Conservation (phyloP, 768 basidiomycete species). For the Sarcodon aspratus region DNA sequence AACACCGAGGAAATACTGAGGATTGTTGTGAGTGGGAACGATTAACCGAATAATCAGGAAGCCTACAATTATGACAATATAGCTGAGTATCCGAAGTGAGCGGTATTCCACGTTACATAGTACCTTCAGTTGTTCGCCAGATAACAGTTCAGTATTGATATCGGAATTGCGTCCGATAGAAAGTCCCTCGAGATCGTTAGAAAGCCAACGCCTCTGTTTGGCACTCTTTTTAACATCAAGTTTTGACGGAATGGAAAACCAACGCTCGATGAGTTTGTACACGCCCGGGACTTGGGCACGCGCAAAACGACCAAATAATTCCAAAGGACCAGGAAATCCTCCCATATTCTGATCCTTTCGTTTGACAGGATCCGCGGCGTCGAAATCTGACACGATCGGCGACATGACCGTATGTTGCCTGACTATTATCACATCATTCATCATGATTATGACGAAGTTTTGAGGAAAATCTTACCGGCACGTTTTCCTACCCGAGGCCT, state of each 20-base stretch:
- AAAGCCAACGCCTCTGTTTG: constrained; percentile 23
- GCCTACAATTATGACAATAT: constrained; percentile 34
- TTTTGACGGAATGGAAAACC: neutral
- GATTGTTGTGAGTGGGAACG: constrained; percentile 17
- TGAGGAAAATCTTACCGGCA: constrained; percentile 2
- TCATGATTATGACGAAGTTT: too few species aligned
- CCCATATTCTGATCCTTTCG: constrained; percentile 28
- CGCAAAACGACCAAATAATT: constrained; percentile 26
- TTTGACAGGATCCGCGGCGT: neutral
- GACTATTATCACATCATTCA: neutral
- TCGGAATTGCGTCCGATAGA: constrained; percentile 50
- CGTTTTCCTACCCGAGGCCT: constrained; percentile 1
- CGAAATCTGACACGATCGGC: neutral
- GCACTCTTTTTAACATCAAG: neutral
- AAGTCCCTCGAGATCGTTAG: constrained; percentile 22
- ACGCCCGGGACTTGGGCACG: constrained; percentile 30
- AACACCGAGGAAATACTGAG: constrained; percentile 54
- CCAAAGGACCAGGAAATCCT: constrained; percentile 35
- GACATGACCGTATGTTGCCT: neutral
- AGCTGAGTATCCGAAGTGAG: constrained; percentile 42
- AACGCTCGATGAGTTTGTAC: constrained; percentile 29
- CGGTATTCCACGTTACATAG: constrained; percentile 71
- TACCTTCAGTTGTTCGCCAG: constrained; percentile 57
- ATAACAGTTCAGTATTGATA: constrained; percentile 40
- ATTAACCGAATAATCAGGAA: neutral